A percentile compares a stretch with the other conserved stretches of the same genome.
phyloP scores from a whole-genome alignment of 148 eudicot species.

The Rhododendron ovatum region DNA sequence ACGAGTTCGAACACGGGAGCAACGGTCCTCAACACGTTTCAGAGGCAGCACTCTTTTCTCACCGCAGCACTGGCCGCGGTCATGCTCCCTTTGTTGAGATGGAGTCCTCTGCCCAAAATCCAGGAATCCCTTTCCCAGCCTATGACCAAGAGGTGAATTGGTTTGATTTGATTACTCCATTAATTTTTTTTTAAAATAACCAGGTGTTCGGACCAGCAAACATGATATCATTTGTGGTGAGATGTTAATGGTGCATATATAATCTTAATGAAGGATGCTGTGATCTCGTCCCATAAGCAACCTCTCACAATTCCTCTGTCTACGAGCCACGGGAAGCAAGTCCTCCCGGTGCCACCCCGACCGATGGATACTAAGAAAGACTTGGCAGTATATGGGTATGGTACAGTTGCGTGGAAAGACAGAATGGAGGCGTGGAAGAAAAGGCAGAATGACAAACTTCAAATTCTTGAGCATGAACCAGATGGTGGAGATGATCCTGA shows the following conservation, averaged over 20 bases:
- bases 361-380: conserved; percentile 91
- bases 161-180: background rate
- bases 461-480: conserved; percentile 67
- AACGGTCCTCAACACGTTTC: conserved; percentile 34
- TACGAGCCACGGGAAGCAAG: conserved; percentile 43
- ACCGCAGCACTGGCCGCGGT: background rate
- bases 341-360: conserved; percentile 50
- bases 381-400: conserved; percentile 84
- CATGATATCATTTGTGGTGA: background rate
- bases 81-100: background rate
- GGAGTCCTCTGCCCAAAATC: background rate
- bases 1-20: conserved; percentile 52
- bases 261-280: conserved; percentile 47
- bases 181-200: background rate
- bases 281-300: conserved; percentile 64
- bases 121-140: conserved; percentile 50
- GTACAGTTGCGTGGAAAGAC: conserved; percentile 96
- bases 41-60: conserved; percentile 35
- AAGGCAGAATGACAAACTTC: conserved; percentile 68
- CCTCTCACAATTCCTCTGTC: conserved; percentile 66
- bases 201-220: background rate
- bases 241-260: background rate
- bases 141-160: conserved; percentile 70
- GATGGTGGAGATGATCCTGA: conserved; percentile 65
- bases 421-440: conserved; percentile 91